Conservation (phyloP, 805 yeast genomes). For the Metschnikowia colocasiae region DNA sequence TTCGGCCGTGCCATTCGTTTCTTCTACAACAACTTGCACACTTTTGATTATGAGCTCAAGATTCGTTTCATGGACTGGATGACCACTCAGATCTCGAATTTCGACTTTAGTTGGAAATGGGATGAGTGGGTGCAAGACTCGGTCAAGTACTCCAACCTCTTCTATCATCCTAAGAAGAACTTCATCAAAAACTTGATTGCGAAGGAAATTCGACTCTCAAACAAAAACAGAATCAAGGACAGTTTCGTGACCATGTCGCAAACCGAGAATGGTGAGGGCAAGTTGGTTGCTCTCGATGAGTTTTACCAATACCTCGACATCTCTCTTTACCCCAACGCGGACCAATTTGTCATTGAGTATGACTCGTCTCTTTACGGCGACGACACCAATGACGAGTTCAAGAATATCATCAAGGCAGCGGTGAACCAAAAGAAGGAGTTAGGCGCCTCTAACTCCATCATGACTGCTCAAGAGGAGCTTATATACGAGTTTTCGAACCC, state of each 20-base stretch:
- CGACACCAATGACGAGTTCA: conserved; percentile 22
- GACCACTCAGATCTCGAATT: conserved; percentile 87
- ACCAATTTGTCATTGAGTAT: conserved; percentile 29
- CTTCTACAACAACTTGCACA: conserved; percentile 63
- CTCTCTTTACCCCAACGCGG: conserved; percentile 29
- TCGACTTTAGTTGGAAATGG: conserved; percentile 98
- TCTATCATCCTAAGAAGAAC: conserved; percentile 67
- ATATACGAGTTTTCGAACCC: conserved; percentile 34
- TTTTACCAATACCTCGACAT: conserved; percentile 39
- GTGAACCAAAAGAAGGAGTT: conserved; percentile 24
- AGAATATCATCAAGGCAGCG: conserved; percentile 25
- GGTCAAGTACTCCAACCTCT: conserved; percentile 37
- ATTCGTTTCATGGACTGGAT: conserved; percentile 84
- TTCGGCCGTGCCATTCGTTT: conserved; percentile 85
- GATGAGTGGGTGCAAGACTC: conserved; percentile 80
- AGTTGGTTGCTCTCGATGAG: conserved; percentile 28
- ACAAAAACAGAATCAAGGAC: conserved; percentile 62
- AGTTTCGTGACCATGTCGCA: conserved; percentile 48
- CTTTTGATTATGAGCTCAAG: conserved; percentile 69
- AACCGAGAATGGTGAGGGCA: conserved; percentile 19
- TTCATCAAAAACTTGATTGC: conserved; percentile 76
- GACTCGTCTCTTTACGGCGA: conserved; percentile 36
- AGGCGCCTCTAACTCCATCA: conserved; percentile 16
- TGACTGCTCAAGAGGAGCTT: conserved; percentile 39
- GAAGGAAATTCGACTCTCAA: conserved; percentile 82